Evolutionary conservation across 2,329 filamentous ascomycete genomes (phyloP).

Genomic region (Claviceps africana): DNA sequence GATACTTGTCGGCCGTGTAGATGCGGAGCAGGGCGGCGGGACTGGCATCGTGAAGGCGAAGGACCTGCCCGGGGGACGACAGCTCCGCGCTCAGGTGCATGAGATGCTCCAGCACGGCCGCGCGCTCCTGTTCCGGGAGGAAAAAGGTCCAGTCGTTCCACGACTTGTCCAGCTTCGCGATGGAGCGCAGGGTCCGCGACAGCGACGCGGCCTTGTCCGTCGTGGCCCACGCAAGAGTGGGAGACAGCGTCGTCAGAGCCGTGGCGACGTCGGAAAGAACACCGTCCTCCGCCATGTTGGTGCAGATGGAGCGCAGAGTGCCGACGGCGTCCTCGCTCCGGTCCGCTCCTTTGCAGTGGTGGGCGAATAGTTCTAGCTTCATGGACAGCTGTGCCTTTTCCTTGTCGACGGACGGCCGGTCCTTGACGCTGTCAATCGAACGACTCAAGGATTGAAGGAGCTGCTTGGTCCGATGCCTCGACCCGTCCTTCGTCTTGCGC

Average conservation of each 20-base stretch:
- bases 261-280: conserved; percentile 39
- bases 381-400: conserved; percentile 43
- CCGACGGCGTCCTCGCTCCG: conserved; percentile 42
- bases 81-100: conserved; percentile 34
- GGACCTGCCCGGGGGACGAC: conserved; percentile 18
- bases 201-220: conserved; percentile 36
- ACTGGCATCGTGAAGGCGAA: conserved; percentile 30
- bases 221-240: conserved; percentile 38
- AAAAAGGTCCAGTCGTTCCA: conserved; percentile 42
- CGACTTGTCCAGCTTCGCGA: conserved; percentile 45
- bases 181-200: conserved; percentile 43
- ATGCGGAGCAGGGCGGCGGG: conserved; percentile 34
- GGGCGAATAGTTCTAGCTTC: conserved; percentile 55
- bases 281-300: conserved; percentile 44
- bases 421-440: conserved; percentile 48
- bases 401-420: conserved; percentile 39
- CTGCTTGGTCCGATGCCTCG: conserved; percentile 22
- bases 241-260: conserved; percentile 33
- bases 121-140: conserved; percentile 36
- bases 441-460: conserved; percentile 45
- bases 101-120: conserved; percentile 46
- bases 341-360: conserved; percentile 40
- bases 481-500: conserved; percentile 27
- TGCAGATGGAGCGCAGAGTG: conserved; percentile 46
- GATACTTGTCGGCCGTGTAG: conserved; percentile 35